Evolutionary conservation across 495 filamentous ascomycete species (phyloP), one percentile per base, ranked within the genome.

Genomic region (Podospora comata): DNA sequence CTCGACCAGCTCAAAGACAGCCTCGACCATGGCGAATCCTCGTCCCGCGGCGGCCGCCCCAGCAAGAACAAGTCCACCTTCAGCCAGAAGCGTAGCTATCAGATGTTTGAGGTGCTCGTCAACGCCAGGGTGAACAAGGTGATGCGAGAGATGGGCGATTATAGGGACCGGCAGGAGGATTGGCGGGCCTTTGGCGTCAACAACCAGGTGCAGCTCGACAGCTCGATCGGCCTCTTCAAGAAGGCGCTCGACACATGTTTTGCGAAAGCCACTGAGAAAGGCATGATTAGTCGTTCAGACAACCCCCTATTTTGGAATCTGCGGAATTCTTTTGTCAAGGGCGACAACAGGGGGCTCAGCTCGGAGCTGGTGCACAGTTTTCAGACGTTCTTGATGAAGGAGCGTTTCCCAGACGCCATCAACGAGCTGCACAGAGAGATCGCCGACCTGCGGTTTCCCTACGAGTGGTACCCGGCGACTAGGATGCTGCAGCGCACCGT

Each of bases 401-500:
- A 71, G 59, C 68, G 67, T 34, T 76, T 80, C 64, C 71, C 75
- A 62, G 72, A 76, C 53, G 73, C 72, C 57, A 71, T 80, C 64
- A 70, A 63, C 28, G 69, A 78, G 18, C 78, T 88, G 64, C 92
- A 95, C 78, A 78, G 81, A 70, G 83, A 83, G 18, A 77, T 94
- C 53, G 87, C 92, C 19, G 92, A 98, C 79, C 77, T 97, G 59
- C 86, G 92, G 39, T 92, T 87, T 75, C 96, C 96, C 0, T 84
- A 87, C 62, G 95, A 97, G 74, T 97, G 93, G 95, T 99, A 89
- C 75, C 93, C 93, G 2, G 85, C 81, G 5, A 91, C 96, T 23
- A 86, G 96, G 61, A 81, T 86, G 20, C 79, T 93, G 66, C 89
- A 94, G 74, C 85, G 96, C 48, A 94, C 87, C 2, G 85, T 97